phyloP scores from a whole-genome alignment of 2,329 filamentous ascomycete species.

The Talaromyces sp. region DNA sequence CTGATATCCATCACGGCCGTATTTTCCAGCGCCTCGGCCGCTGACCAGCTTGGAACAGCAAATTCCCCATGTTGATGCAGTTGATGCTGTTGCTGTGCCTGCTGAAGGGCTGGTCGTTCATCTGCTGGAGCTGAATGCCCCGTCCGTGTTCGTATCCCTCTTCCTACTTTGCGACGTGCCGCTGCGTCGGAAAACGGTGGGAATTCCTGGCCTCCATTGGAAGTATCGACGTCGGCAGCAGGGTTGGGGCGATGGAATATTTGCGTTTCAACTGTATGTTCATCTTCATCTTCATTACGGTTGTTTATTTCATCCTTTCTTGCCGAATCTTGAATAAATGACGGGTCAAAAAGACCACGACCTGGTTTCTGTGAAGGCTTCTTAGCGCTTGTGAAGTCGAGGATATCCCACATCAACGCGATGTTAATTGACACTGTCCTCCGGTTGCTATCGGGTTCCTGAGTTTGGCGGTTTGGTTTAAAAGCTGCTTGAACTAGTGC shows the following conservation, averaged over 20 bases:
- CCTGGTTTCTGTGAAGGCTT: constrained; percentile 8
- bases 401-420: constrained; percentile 28
- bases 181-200: constrained; percentile 23
- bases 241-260: constrained; percentile 24
- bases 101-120: not conserved
- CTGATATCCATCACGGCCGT: constrained; percentile 24
- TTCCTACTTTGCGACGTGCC: not conserved
- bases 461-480: constrained; percentile 14
- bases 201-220: constrained; percentile 25
- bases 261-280: constrained; percentile 22
- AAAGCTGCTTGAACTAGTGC: constrained; percentile 24
- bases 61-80: constrained; percentile 9
- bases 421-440: constrained; percentile 28
- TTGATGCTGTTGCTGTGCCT: constrained; percentile 9
- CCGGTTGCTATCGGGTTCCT: constrained; percentile 10
- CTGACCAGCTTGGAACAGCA: constrained; percentile 12
- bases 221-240: constrained; percentile 20
- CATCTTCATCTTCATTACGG: constrained; percentile 13
- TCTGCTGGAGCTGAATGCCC: constrained; percentile 7
- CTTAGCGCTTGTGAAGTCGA: constrained; percentile 19
- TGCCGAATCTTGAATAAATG: constrained; percentile 16
- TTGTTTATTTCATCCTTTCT: not conserved
- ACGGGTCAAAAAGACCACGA: constrained; percentile 20
- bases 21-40: constrained; percentile 18
- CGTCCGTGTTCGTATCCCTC: not conserved